Conservation (phyloP, 768 basidiomycete genomes). For the Calocybe cyanea region DNA sequence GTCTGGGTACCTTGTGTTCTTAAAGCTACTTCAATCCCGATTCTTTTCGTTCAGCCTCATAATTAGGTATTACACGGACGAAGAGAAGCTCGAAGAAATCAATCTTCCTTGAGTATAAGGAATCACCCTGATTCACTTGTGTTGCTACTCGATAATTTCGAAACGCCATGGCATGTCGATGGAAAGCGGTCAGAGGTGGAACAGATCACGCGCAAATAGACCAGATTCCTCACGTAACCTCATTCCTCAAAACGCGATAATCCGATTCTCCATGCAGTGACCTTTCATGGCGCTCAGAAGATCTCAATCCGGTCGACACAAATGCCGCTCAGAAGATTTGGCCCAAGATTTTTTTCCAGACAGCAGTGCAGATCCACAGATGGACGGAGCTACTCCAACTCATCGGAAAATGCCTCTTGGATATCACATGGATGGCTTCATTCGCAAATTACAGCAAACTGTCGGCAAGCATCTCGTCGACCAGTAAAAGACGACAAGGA, state of each 20-base stretch:
- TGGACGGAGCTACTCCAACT: conserved; percentile 18
- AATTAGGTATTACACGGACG: conserved; percentile 12
- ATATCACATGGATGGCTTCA: too few species aligned
- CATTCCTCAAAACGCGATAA: neutral
- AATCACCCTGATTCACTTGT: conserved; percentile 26
- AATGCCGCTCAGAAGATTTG: conserved; percentile 20
- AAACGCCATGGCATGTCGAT: conserved; percentile 27
- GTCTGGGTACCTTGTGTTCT: conserved; percentile 29
- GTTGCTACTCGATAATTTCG: too few species aligned
- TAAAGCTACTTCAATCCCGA: conserved; percentile 20
- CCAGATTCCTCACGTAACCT: neutral
- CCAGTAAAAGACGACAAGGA: neutral
- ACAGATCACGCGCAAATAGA: neutral
- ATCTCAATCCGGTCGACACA: conserved; percentile 15
- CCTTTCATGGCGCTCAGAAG: conserved; percentile 18
- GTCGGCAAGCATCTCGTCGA: conserved; percentile 1
- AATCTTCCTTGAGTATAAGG: conserved; percentile 13
- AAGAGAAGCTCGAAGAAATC: conserved; percentile 13
- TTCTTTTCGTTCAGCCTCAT: conserved; percentile 20
- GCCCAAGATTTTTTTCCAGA: conserved; percentile 14
- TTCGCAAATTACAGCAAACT: neutral
- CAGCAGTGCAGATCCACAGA: conserved; percentile 16
- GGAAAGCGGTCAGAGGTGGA: neutral
- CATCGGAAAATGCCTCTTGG: conserved; percentile 27
- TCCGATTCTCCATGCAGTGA: conserved; percentile 20